These are phyloP conservation scores for Aspergillus hancockii DNA, from an alignment of 495 filamentous ascomycete species.

Conservation along the genomic window DNA sequence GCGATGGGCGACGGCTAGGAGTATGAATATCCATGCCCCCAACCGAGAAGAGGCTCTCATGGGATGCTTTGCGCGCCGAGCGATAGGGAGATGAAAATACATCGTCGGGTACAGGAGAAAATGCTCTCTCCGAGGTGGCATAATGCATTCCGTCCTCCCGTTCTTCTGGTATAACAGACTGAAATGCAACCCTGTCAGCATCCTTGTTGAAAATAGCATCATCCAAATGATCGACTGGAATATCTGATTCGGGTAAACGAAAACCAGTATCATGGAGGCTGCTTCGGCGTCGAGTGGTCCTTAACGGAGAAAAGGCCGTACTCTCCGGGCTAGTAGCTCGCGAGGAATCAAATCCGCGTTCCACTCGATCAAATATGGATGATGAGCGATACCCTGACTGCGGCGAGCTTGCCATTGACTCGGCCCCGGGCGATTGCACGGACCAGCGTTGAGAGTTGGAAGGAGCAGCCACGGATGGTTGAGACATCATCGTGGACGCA, in stretches of 20 bases:
- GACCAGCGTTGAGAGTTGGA: constrained; percentile 63
- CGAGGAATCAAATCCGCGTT: constrained; percentile 57
- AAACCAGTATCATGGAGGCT: constrained; percentile 36
- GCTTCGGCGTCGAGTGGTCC: constrained; percentile 49
- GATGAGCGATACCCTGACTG: constrained; percentile 71
- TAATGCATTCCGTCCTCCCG: constrained; percentile 31
- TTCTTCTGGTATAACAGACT: constrained; percentile 46
- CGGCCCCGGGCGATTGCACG: constrained; percentile 62
- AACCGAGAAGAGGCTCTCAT: constrained; percentile 54
- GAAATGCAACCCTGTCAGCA: constrained; percentile 21
- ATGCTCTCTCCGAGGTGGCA: constrained; percentile 13
- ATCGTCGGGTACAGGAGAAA: constrained; percentile 25
- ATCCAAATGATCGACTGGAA: constrained; percentile 17
- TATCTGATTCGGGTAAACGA: constrained; percentile 18
- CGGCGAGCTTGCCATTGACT: constrained; percentile 82
- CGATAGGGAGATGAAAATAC: constrained; percentile 29
- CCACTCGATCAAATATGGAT: constrained; percentile 72
- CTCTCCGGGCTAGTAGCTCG: constrained; percentile 76
- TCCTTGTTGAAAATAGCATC: constrained; percentile 27
- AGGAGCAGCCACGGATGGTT: constrained; percentile 63
- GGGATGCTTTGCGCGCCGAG: constrained; percentile 42
- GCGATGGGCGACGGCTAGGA: constrained; percentile 34
- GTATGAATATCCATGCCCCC: constrained; percentile 55
- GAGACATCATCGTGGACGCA: constrained; percentile 59
- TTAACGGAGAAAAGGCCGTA: constrained; percentile 53